phyloP scores from a whole-genome alignment of 495 filamentous ascomycete species.

The Neurospora cerealis region DNA sequence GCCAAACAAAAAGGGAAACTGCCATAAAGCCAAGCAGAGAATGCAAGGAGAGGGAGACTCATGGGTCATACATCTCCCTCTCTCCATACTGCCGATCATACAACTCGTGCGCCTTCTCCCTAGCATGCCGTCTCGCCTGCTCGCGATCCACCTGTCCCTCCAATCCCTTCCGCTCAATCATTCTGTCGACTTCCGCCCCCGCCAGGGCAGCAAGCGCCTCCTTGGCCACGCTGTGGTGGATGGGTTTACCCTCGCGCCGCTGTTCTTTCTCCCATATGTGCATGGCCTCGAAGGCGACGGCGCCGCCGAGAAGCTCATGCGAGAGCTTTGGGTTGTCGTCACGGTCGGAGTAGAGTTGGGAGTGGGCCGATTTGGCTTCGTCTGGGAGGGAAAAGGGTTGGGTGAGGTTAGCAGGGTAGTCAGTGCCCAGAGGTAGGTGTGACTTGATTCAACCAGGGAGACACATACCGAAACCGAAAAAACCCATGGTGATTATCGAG shows the following conservation, averaged over 20 bases:
- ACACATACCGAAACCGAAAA: slow-evolving; percentile 29
- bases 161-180: slow-evolving; percentile 69
- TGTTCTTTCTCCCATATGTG: slow-evolving; percentile 71
- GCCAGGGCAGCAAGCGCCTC: slow-evolving; percentile 62
- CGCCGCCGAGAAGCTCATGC: slow-evolving; percentile 68
- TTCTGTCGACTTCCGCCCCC: slow-evolving; percentile 67
- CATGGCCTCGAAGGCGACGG: slow-evolving; percentile 70
- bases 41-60: slow-evolving; percentile 13
- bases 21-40: background rate
- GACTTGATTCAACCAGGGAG: background rate
- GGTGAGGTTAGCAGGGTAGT: background rate
- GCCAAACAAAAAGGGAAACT: background rate
- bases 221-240: slow-evolving; percentile 68
- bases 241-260: slow-evolving; percentile 59
- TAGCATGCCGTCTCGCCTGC: slow-evolving; percentile 55
- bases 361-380: slow-evolving; percentile 43
- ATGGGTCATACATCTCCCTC: slow-evolving; percentile 40
- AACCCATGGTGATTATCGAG: slow-evolving; percentile 18
- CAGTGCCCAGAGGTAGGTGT: background rate
- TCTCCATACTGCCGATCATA: slow-evolving; percentile 51
- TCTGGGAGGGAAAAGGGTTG: slow-evolving; percentile 9
- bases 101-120: slow-evolving; percentile 52
- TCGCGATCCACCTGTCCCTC: slow-evolving; percentile 53
- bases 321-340: slow-evolving; percentile 48
- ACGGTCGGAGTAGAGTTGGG: slow-evolving; percentile 44